A percentile compares a stretch with the other conserved stretches of the same genome.
Conservation (phyloP, 805 yeast genomes). For the Candida ascalaphidarum region DNA sequence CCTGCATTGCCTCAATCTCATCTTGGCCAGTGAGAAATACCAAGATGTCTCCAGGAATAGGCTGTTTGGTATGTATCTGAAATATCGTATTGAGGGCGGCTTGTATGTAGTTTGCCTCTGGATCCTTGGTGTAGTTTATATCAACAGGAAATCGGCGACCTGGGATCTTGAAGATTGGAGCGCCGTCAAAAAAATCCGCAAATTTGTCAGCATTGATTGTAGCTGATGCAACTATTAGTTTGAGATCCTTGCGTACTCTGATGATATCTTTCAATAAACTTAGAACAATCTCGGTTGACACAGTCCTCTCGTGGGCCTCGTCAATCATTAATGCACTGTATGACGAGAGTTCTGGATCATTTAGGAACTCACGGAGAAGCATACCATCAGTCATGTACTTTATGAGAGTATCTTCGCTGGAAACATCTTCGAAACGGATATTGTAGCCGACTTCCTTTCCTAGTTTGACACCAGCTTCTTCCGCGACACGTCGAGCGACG, state of each 20-base stretch:
- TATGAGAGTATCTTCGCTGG: conserved; percentile 55
- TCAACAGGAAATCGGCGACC: conserved; percentile 94
- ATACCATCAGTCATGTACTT: conserved; percentile 97
- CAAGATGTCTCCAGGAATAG: conserved; percentile 73
- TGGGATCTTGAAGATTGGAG: conserved; percentile 85
- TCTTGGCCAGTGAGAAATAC: conserved; percentile 95
- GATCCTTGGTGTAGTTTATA: conserved; percentile 71
- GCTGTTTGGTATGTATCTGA: conserved; percentile 68
- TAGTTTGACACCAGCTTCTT: conserved; percentile 72
- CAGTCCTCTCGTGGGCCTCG: conserved; percentile 95
- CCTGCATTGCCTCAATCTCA: conserved; percentile 81
- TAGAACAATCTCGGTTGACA: conserved; percentile 78
- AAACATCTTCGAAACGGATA: conserved; percentile 74
- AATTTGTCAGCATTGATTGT: conserved; percentile 88
- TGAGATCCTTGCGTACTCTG: conserved; percentile 57
- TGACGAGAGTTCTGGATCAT: conserved; percentile 58
- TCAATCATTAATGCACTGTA: conserved; percentile 88
- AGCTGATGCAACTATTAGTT: conserved; percentile 82
- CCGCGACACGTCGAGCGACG: conserved; percentile 87
- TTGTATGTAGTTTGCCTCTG: conserved; percentile 85
- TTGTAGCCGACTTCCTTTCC: conserved; percentile 88
- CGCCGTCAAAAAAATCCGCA: conserved; percentile 68
- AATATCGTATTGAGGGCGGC: conserved; percentile 84
- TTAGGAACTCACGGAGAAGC: conserved; percentile 74
- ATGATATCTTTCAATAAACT: conserved; percentile 72